These are phyloP conservation scores for Tulasnella sp. DNA, from an alignment of 768 basidiomycete genomes.

Conservation along the genomic window DNA sequence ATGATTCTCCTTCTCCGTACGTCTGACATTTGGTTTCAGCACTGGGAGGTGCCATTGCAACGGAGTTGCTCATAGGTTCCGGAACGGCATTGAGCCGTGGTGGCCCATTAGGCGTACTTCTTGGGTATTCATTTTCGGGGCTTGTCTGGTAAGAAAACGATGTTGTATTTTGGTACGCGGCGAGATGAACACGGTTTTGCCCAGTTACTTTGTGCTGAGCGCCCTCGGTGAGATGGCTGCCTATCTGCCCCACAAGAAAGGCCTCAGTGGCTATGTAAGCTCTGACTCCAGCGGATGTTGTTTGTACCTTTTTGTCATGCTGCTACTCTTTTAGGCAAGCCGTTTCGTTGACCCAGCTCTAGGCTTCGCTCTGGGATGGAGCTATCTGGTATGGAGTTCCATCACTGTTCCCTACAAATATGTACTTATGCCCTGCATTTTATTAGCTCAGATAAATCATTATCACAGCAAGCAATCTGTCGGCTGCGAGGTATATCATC, in stretches of 20 bases:
- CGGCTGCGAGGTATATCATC: constrained; percentile 20
- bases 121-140: constrained; percentile 15
- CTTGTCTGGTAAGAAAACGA: constrained; percentile 8
- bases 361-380: constrained; percentile 63
- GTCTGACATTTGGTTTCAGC: neutral
- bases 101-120: constrained; percentile 27
- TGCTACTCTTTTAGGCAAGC: constrained; percentile 39
- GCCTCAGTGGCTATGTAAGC: constrained; percentile 45
- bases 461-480: constrained; percentile 41
- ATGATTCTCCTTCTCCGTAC: neutral
- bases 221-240: constrained; percentile 52
- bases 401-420: constrained; percentile 31
- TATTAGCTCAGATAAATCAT: constrained; percentile 44
- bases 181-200: neutral
- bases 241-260: constrained; percentile 33
- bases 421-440: neutral
- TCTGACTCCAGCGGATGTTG: neutral
- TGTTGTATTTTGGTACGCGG: neutral
- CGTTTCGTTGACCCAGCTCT: constrained; percentile 65
- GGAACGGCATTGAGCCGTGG: constrained; percentile 56
- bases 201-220: constrained; percentile 48
- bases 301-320: neutral
- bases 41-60: constrained; percentile 30
- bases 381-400: constrained; percentile 42
- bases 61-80: constrained; percentile 53